Percentiles rank a stretch among this genome's conserved stretches.
These are phyloP conservation scores for Mortierella alpina DNA, from an alignment of 192 early-diverging fungal genomes.

Conservation along the genomic window DNA sequence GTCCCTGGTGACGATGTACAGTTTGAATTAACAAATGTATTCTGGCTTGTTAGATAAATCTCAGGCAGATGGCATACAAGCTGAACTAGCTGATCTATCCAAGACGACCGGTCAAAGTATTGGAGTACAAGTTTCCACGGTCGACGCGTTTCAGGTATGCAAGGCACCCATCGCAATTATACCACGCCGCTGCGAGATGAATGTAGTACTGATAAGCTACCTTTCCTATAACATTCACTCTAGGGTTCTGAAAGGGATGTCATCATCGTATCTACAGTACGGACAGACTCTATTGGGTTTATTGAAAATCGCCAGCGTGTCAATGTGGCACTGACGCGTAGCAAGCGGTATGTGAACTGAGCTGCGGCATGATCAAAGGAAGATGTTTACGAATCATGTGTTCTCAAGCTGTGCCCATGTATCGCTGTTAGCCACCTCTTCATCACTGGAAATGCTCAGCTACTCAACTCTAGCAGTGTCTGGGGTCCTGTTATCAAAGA, in stretches of 20 bases:
- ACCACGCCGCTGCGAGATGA: too few species aligned
- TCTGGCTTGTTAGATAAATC: slow-evolving; percentile 63
- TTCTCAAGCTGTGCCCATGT: not conserved
- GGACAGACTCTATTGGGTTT: slow-evolving; percentile 67
- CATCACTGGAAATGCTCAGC: slow-evolving; percentile 62
- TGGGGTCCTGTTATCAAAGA: slow-evolving; percentile 36
- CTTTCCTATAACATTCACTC: not conserved
- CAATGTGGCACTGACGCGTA: slow-evolving; percentile 81
- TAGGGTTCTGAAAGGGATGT: slow-evolving; percentile 84
- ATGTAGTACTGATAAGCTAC: not conserved
- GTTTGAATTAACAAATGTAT: not conserved
- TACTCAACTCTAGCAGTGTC: slow-evolving; percentile 20
- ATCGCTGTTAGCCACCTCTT: slow-evolving; percentile 63
- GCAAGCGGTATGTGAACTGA: slow-evolving; percentile 61
- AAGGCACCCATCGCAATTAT: too few species aligned
- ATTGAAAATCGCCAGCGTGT: slow-evolving; percentile 75
- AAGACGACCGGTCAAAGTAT: slow-evolving; percentile 52
- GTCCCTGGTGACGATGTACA: not conserved
- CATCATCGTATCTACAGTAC: slow-evolving; percentile 76
- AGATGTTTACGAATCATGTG: too few species aligned
- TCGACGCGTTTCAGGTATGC: slow-evolving; percentile 73
- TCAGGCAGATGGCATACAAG: slow-evolving; percentile 64
- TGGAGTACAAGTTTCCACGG: slow-evolving; percentile 66
- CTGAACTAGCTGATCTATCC: slow-evolving; percentile 9
- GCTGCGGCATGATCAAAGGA: not conserved